These are phyloP conservation scores for Buxus sempervirens DNA, from an alignment of 164 flowering plant species.

Conservation along the genomic window DNA sequence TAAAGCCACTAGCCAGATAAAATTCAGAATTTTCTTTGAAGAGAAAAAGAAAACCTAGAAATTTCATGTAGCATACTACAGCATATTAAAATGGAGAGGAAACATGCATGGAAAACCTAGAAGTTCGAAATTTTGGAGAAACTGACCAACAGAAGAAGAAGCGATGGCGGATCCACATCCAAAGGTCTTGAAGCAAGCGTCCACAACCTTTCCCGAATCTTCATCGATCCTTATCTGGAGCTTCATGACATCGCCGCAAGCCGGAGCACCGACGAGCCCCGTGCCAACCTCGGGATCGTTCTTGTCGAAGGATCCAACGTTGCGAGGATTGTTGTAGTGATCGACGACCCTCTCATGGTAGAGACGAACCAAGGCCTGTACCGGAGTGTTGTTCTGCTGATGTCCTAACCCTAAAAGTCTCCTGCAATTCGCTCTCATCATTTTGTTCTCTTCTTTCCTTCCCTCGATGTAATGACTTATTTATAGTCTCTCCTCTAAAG, in stretches of 20 bases:
- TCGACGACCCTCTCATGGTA: conserved; percentile 82
- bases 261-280: conserved; percentile 86
- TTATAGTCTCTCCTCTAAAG: no score
- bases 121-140: background rate
- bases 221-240: conserved; percentile 73
- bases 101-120: background rate
- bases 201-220: conserved; percentile 49
- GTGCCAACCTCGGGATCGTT: conserved; percentile 71
- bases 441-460: conserved; percentile 1
- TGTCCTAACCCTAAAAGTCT: conserved; percentile 28
- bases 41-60: no score
- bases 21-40: no score
- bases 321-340: conserved; percentile 78
- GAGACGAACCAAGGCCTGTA: conserved; percentile 29
- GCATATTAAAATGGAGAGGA: background rate
- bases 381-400: background rate
- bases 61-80: no score
- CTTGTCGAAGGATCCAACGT: conserved; percentile 79
- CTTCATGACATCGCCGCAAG: conserved; percentile 92
- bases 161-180: conserved; percentile 58
- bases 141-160: conserved; percentile 48
- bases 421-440: conserved; percentile 30
- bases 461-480: no score
- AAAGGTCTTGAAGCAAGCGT: conserved; percentile 76
- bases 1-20: no score